These are phyloP conservation scores for Erucastrum elatum DNA, from an alignment of 345 rosid species.

Conservation along the genomic window DNA sequence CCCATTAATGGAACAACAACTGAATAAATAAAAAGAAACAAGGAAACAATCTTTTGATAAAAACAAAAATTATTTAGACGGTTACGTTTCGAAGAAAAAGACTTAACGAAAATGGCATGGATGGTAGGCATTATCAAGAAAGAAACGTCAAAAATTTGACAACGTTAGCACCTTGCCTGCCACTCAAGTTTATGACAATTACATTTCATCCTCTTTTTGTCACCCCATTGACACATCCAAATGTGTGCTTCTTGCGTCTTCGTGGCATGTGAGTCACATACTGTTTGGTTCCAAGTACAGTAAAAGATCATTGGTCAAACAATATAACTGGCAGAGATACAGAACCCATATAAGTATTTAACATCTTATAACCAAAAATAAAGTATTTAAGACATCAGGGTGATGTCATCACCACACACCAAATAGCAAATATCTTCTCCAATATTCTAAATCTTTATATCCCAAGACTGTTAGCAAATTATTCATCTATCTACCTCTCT, in stretches of 20 bases:
- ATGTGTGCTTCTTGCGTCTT: background rate
- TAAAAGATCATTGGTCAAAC: background rate
- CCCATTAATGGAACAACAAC: too few relatives aligned
- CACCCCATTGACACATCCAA: background rate
- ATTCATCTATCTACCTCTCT: background rate
- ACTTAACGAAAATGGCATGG: background rate
- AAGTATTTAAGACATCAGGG: background rate
- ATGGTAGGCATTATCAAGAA: background rate
- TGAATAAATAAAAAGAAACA: too few relatives aligned
- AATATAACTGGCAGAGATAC: background rate
- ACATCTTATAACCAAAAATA: background rate
- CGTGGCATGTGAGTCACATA: background rate
- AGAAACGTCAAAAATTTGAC: background rate
- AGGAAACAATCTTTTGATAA: background rate
- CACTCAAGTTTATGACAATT: background rate
- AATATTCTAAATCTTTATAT: background rate
- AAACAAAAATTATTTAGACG: background rate
- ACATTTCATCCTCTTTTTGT: background rate
- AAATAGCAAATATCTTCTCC: constrained; percentile 2
- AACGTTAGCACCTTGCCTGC: background rate
- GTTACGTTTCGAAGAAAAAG: background rate
- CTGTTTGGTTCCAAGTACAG: background rate
- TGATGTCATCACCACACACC: background rate
- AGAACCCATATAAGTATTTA: background rate
- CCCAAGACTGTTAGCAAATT: background rate